Percentiles rank a stretch among this genome's conserved stretches.
phyloP scores from a whole-genome alignment of 192 early-diverging fungal species.

The Rhizoclosmatium globosum region DNA sequence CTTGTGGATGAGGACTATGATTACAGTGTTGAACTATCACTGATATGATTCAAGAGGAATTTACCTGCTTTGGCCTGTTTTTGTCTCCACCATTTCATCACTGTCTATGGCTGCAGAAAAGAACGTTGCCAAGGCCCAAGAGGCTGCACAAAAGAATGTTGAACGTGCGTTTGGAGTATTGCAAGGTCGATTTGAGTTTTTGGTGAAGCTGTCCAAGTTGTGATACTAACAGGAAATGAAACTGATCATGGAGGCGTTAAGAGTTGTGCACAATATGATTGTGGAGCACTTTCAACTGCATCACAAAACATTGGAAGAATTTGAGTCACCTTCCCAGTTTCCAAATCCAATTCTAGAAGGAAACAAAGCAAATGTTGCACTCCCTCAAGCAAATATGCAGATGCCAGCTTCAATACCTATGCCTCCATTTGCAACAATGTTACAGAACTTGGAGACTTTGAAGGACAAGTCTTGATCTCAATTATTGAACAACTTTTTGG shows the following conservation, averaged over 20 bases:
- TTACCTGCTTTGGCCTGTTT: background rate
- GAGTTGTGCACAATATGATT: slow-evolving; percentile 4
- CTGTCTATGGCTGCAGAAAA: background rate
- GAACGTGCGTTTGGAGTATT: slow-evolving; percentile 1
- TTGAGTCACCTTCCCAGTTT: background rate
- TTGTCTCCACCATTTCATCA: background rate
- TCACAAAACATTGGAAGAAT: background rate
- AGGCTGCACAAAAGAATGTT: slow-evolving; percentile 2
- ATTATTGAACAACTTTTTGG: background rate
- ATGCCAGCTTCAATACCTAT: background rate
- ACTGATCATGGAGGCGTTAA: background rate
- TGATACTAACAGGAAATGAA: background rate
- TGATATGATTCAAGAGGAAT: background rate
- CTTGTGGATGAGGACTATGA: background rate
- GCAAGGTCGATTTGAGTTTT: background rate
- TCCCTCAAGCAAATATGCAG: background rate
- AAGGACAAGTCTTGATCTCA: background rate
- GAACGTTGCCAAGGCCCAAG: background rate
- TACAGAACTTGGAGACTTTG: background rate
- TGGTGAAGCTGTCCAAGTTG: background rate
- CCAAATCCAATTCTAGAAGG: background rate
- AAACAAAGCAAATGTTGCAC: background rate
- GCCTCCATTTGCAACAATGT: slow-evolving; percentile 1
- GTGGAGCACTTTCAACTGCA: background rate
- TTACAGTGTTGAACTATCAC: too few relatives aligned